Conservation (phyloP, 495 filamentous ascomycete species). For the Neurospora sp. region DNA sequence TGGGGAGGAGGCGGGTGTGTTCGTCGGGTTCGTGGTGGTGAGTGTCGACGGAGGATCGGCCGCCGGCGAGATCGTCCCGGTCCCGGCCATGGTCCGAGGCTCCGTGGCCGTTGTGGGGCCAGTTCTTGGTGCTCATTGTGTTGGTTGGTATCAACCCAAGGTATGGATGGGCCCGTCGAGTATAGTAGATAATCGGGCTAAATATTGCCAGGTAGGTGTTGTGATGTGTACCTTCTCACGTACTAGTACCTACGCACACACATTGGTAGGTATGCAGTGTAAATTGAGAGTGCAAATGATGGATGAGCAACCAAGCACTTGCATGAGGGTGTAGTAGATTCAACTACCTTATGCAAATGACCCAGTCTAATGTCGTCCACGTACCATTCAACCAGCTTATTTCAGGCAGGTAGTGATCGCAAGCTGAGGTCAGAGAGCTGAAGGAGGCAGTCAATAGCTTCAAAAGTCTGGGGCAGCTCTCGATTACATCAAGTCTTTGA, state of each 20-base stretch:
- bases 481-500: background rate
- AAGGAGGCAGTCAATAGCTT: background rate
- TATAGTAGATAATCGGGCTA: background rate
- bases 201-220: background rate
- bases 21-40: conserved; percentile 48
- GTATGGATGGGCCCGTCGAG: background rate
- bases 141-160: background rate
- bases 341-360: background rate
- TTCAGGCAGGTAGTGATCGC: background rate
- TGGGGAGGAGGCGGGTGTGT: conserved; percentile 61
- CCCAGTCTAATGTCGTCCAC: background rate
- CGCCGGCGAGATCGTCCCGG: conserved; percentile 1
- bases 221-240: background rate
- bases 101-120: conserved; percentile 24
- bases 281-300: background rate
- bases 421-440: background rate
- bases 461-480: background rate
- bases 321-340: background rate
- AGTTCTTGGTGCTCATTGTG: background rate
- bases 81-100: conserved; percentile 8
- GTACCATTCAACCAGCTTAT: background rate
- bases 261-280: background rate
- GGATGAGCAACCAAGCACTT: background rate
- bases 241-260: background rate
- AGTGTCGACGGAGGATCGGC: background rate